A percentile compares a stretch with the other conserved stretches of the same genome.
phyloP scores from a whole-genome alignment of 495 filamentous ascomycete species.

The Annulohypoxylon moriforme region DNA sequence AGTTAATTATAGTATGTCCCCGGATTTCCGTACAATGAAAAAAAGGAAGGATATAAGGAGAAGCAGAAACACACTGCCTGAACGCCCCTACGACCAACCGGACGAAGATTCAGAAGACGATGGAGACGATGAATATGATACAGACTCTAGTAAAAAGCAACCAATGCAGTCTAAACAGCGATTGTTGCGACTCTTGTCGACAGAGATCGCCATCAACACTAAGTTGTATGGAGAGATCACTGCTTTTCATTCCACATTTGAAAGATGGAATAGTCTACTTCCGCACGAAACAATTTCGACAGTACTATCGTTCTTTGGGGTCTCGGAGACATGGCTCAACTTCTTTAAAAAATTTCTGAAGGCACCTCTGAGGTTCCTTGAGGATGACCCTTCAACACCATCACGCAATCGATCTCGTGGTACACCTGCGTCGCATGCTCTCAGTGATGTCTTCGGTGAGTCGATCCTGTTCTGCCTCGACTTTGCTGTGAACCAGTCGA shows the following conservation, averaged over 20 bases:
- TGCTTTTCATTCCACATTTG: conserved; percentile 69
- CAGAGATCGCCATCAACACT: conserved; percentile 71
- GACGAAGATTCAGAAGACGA: conserved; percentile 1
- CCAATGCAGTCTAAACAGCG: conserved; percentile 68
- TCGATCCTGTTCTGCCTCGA: conserved; percentile 73
- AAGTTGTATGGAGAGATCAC: conserved; percentile 68
- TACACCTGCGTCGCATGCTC: conserved; percentile 68
- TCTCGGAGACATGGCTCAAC: conserved; percentile 66
- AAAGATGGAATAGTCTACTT: conserved; percentile 70
- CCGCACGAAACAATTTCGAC: conserved; percentile 68
- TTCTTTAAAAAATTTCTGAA: conserved; percentile 72
- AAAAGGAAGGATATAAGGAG: not conserved
- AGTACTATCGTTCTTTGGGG: conserved; percentile 69
- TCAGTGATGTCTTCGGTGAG: conserved; percentile 71
- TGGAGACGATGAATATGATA: conserved; percentile 27
- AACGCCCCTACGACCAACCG: not conserved
- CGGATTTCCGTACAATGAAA: not conserved
- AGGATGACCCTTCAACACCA: conserved; percentile 59
- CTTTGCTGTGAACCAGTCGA: conserved; percentile 70
- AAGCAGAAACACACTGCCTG: not conserved
- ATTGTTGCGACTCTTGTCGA: conserved; percentile 69
- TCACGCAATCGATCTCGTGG: conserved; percentile 62
- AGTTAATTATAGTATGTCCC: not conserved
- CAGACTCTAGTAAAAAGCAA: conserved; percentile 48
- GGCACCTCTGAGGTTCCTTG: conserved; percentile 68